These are phyloP conservation scores for Gonapodya sp. DNA, from an alignment of 192 early-diverging fungal species.

Conservation along the genomic window DNA sequence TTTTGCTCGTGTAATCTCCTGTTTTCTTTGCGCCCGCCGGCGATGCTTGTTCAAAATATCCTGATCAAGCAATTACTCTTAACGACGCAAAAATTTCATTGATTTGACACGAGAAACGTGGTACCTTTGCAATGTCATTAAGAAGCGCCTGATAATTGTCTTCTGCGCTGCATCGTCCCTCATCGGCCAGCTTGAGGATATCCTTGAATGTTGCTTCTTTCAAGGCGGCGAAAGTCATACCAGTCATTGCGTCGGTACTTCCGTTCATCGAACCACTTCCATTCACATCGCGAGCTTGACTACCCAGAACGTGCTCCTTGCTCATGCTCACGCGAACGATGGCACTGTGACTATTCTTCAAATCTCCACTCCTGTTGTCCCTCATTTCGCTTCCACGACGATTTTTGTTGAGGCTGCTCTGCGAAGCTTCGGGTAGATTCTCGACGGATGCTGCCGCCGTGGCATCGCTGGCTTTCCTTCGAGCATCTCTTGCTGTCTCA, in stretches of 20 bases:
- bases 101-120: conserved; percentile 4
- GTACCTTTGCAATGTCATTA: conserved; percentile 69
- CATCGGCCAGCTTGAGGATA: conserved; percentile 71
- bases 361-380: not conserved
- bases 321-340: not conserved
- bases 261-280: conserved; percentile 7
- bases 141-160: conserved; percentile 91
- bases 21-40: conserved; percentile 61
- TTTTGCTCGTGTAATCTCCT: conserved; percentile 63
- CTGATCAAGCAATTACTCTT: conserved; percentile 15
- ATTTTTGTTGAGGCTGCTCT: not conserved
- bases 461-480: not conserved
- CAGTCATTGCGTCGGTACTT: not conserved
- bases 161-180: conserved; percentile 51
- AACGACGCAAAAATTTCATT: not conserved
- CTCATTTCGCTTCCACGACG: not conserved
- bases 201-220: conserved; percentile 74
- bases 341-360: not conserved
- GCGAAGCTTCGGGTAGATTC: not conserved
- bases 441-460: not conserved
- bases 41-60: conserved; percentile 90
- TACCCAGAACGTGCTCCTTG: not conserved
- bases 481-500: not conserved
- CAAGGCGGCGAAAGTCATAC: conserved; percentile 59
- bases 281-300: not conserved